Conservation (phyloP, 768 basidiomycete species). For the Imleria badia region DNA sequence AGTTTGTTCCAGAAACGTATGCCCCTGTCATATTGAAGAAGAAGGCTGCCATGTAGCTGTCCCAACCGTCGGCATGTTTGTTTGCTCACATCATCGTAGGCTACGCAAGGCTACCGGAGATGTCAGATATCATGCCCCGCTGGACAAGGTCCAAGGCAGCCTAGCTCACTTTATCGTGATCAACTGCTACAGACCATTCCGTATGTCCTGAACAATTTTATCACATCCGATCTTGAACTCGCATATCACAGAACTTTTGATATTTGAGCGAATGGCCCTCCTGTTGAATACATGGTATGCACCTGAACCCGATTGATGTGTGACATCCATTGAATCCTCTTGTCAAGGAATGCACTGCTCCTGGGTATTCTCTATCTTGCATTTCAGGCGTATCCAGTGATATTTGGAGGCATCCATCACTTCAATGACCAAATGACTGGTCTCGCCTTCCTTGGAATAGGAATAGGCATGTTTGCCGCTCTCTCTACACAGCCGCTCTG, state of each 20-base stretch:
- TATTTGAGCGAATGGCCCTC: constrained; percentile 75
- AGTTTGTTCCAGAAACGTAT: constrained; percentile 77
- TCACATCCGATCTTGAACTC: background rate
- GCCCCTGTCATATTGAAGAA: constrained; percentile 55
- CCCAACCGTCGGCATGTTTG: background rate
- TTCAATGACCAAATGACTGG: constrained; percentile 54
- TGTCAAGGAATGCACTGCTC: constrained; percentile 37
- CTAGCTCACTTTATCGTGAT: constrained; percentile 48
- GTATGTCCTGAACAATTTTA: constrained; percentile 39
- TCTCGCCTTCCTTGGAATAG: constrained; percentile 51
- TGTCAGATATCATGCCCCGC: constrained; percentile 51
- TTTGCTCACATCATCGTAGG: constrained; percentile 18
- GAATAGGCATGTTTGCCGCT: constrained; percentile 43
- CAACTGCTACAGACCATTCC: constrained; percentile 71
- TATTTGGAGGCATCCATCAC: constrained; percentile 46
- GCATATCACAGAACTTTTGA: constrained; percentile 48
- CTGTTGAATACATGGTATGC: constrained; percentile 67
- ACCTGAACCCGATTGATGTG: background rate
- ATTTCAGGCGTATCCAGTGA: constrained; percentile 59
- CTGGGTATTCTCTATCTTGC: constrained; percentile 49
- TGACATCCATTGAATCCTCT: background rate
- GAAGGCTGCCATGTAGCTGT: constrained; percentile 54
- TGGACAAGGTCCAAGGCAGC: constrained; percentile 50
- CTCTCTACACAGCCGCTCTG: constrained; percentile 43
- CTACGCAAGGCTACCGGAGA: constrained; percentile 58